Conservation (phyloP, 1,284 basidiomycete genomes). For the Tremellales sp. region DNA sequence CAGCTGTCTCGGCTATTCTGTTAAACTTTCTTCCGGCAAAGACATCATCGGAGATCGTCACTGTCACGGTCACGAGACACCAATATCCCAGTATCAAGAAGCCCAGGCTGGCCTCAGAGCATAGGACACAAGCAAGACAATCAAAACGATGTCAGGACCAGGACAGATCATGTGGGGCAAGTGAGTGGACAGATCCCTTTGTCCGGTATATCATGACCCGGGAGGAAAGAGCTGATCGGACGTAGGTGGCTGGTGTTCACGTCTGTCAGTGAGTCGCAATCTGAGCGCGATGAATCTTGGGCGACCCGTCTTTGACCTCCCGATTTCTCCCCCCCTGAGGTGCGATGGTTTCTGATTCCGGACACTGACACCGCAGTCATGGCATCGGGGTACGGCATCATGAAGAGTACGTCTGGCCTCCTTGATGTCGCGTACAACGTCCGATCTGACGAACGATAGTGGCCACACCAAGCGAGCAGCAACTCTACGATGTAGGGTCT, state of each 20-base stretch:
- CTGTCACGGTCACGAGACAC: too few species aligned
- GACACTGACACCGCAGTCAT: constrained; percentile 9
- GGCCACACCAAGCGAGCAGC: constrained; percentile 34
- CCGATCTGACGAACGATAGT: not conserved
- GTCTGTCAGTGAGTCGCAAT: constrained; percentile 20
- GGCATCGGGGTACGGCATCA: constrained; percentile 7
- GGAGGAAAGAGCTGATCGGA: not conserved
- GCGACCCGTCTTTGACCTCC: too few species aligned
- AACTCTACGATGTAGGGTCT: constrained; percentile 44
- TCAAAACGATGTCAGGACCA: not conserved
- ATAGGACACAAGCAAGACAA: not conserved
- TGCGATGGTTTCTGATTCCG: too few species aligned
- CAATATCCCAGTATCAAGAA: too few species aligned
- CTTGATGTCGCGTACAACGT: not conserved
- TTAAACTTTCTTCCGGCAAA: too few species aligned
- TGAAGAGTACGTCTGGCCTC: constrained; percentile 5
- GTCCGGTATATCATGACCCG: not conserved
- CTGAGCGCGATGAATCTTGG: too few species aligned
- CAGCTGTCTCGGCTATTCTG: too few species aligned
- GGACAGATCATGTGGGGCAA: constrained; percentile 31
- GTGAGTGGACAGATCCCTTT: constrained; percentile 15
- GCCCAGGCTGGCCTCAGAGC: not conserved
- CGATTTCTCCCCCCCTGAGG: too few species aligned
- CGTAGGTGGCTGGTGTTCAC: constrained; percentile 28
- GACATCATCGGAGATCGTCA: too few species aligned